Evolutionary conservation across 2,329 filamentous ascomycete genomes (phyloP), one percentile per base, ranked within the genome.

Genomic region (Lachnellula arida): DNA sequence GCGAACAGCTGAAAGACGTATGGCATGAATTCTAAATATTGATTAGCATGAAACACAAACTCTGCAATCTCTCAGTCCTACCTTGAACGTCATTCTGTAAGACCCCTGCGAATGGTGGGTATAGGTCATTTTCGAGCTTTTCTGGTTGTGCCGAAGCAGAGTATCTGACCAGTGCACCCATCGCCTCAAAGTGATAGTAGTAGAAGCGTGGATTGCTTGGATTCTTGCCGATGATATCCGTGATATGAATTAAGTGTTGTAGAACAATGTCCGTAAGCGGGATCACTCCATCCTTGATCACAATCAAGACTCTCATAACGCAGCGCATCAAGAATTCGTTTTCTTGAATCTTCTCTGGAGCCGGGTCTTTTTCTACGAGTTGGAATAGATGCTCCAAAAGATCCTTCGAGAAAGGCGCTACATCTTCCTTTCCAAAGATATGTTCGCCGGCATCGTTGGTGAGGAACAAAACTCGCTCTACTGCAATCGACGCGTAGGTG

Each of bases 271-370:
- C 90, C 5, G 87, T 79, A 49, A 94, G 85, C 1, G 85, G 80
- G 2, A 86, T 74, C 14, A 93, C 84, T 28, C 85, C 88, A 48
- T 96, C 92, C 70, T 88, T 89, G 72, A 97, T 88, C 61, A 97
- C 92, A 62, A 99, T 91, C 58, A 99, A 78, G 12, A 99, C 93
- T 65, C 94, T 85, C 94, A 99, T 99, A 55, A 97, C 91, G 67
- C 94, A 99, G 66, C 91, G 89, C 92, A 99, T 97, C 68, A 99
- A 73, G 72, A 97, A 99, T 70, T 99, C 94, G 69, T 99, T 99
- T 74, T 99, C 94, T 70, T 99, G 94, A 59, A 99, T 85, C 78
- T 97, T 99, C 62, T 93, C 85, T 1, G 95, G 88, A 11, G 88
- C 87, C 4, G 81, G 79, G 65, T 96, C 88, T 69, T 88, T 90